These are phyloP conservation scores for Metschnikowia gelsemii DNA, from an alignment of 805 yeast genomes.

Conservation along the genomic window DNA sequence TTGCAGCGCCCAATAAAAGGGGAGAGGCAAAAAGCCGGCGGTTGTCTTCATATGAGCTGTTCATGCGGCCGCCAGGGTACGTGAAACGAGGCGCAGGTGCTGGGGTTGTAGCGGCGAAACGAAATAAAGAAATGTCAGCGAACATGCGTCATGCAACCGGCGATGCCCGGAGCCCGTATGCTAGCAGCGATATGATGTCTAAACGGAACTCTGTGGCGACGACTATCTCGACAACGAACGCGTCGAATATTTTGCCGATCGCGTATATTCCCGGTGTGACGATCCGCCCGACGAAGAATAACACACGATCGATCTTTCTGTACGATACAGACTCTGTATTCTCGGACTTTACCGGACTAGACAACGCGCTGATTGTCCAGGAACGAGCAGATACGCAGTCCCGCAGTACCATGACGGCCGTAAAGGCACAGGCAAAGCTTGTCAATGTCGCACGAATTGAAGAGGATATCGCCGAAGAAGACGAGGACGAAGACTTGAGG, in stretches of 20 bases:
- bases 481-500: constrained; percentile 18
- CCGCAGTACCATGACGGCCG: constrained; percentile 64
- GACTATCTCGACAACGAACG: constrained; percentile 66
- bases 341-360: constrained; percentile 45
- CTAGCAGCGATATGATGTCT: constrained; percentile 14
- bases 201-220: constrained; percentile 50
- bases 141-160: background rate
- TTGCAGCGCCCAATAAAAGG: background rate
- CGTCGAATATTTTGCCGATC: constrained; percentile 85
- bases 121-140: background rate
- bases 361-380: constrained; percentile 48
- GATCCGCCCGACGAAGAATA: constrained; percentile 49
- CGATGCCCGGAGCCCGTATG: constrained; percentile 12
- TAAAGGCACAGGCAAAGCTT: constrained; percentile 69
- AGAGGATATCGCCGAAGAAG: constrained; percentile 40
- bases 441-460: constrained; percentile 54
- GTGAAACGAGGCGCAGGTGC: constrained; percentile 8
- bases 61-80: constrained; percentile 39
- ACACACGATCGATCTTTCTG: constrained; percentile 45
- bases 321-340: constrained; percentile 42
- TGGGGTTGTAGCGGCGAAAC: background rate
- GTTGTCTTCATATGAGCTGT: constrained; percentile 43
- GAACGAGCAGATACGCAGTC: constrained; percentile 33
- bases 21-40: constrained; percentile 21
- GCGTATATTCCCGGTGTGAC: constrained; percentile 95